A percentile compares a stretch with the other conserved stretches of the same genome.
Evolutionary conservation across 352 stramenopile species (phyloP).

Genomic region (Globisporangium heterothallicum): DNA sequence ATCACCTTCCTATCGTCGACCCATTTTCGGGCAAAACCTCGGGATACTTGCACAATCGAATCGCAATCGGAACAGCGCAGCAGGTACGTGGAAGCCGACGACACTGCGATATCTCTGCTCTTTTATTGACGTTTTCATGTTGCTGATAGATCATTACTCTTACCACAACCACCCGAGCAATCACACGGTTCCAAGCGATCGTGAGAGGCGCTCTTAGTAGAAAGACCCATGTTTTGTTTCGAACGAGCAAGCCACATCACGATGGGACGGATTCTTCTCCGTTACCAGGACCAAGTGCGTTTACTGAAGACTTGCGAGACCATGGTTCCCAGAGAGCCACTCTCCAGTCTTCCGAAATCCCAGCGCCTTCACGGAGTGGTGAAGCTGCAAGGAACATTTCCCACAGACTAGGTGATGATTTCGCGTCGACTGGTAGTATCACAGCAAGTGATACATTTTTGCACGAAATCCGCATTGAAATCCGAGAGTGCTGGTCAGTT

Average conservation of each 20-base stretch:
- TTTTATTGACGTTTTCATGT: neutral
- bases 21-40: slow-evolving; percentile 27
- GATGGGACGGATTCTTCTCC: neutral
- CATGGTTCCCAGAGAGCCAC: neutral
- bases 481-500: slow-evolving; percentile 22
- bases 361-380: too few relatives aligned
- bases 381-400: neutral
- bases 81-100: slow-evolving; percentile 24
- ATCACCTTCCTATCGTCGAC: slow-evolving; percentile 32
- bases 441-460: neutral
- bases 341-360: neutral
- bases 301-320: neutral
- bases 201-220: slow-evolving; percentile 22
- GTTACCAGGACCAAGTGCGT: neutral
- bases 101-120: neutral
- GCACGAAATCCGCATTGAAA: slow-evolving; percentile 22
- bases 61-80: slow-evolving; percentile 46
- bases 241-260: neutral
- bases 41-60: slow-evolving; percentile 28
- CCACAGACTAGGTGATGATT: neutral
- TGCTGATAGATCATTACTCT: slow-evolving; percentile 23
- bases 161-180: slow-evolving; percentile 17
- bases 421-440: neutral
- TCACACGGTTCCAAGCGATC: slow-evolving; percentile 32
- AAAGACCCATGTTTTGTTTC: neutral